Evolutionary conservation across 164 flowering plant genomes (phyloP), one percentile per base, ranked within the genome.

Genomic region (Hamamelis virginiana): DNA sequence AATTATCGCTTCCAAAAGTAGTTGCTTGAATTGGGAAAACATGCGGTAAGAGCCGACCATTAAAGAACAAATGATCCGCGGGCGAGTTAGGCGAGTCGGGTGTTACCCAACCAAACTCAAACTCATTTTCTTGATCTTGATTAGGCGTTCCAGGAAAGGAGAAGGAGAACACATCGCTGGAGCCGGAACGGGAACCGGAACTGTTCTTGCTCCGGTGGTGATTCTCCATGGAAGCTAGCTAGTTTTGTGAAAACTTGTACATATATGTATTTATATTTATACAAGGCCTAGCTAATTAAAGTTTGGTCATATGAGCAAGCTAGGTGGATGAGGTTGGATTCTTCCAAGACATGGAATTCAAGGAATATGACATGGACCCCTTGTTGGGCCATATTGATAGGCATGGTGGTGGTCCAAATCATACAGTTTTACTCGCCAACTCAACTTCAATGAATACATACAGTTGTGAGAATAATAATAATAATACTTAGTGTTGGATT

Each of bases 1-100:
- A 67, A 22, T 1, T 27, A 26, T 62, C 14, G 41, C 16, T 4
- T 4, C 38, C 10, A 13, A 41, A 21, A 51, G 26, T 26, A 43
- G 28, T 8, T 15, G n/a, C 41, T 28, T 28, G 48, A 48, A 76
- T 44, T 68, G 84, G 45, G 51, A 88, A 90, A 2, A 78, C 60
- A 68, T 88, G 92, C 0, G 96, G 96, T 64, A 80, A 68, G 1
- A 90, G 87, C 21, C 70, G 66, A 27, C 96, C 96, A 44, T 90
- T 90, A 81, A 62, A 74, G 84, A 90, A 88, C 59, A 88, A 70
- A 56, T 80, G 77, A 69, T 88, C 96, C 1, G 96, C 96, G 0
- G 89, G 91, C 1, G 89, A 88, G 69, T 50, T 53, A 3, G 90
- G 89, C 0, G 88, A 88, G 15, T 71, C 81, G 0, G 87, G 85